Percentiles rank a stretch among this genome's conserved stretches.
These are phyloP conservation scores for Apiospora pterosperma DNA, from an alignment of 2,329 filamentous ascomycete genomes.

Conservation along the genomic window DNA sequence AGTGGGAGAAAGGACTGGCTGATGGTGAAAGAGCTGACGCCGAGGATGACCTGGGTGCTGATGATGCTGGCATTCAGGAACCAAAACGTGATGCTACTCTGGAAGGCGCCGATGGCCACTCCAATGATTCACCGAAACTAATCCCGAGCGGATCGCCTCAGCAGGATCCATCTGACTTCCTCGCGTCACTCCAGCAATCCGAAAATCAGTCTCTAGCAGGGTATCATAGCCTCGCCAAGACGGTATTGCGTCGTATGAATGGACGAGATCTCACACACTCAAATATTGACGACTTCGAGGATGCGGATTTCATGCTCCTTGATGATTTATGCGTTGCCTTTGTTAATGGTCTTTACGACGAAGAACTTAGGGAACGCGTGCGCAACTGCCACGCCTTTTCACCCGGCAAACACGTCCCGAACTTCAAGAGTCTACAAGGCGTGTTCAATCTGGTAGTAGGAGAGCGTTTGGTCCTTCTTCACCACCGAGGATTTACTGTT, in stretches of 20 bases:
- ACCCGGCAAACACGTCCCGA: constrained; percentile 26
- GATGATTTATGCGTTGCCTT: constrained; percentile 52
- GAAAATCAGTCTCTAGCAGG: constrained; percentile 36
- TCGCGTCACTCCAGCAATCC: constrained; percentile 37
- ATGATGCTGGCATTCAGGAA: constrained; percentile 14
- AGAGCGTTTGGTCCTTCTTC: constrained; percentile 40
- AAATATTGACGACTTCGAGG: constrained; percentile 39
- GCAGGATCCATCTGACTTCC: background rate
- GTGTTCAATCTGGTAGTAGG: constrained; percentile 54
- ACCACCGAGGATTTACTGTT: background rate
- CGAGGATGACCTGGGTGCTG: constrained; percentile 27
- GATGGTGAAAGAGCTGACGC: constrained; percentile 33
- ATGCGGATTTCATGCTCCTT: constrained; percentile 44
- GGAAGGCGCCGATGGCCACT: background rate
- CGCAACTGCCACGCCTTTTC: constrained; percentile 44
- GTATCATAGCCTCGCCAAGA: constrained; percentile 48
- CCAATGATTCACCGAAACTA: background rate
- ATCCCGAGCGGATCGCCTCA: constrained; percentile 20
- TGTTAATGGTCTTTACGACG: constrained; percentile 49
- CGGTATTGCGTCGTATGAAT: constrained; percentile 44
- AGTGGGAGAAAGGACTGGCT: constrained; percentile 63
- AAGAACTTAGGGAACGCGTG: constrained; percentile 41
- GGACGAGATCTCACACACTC: constrained; percentile 48
- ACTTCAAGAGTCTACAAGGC: constrained; percentile 48
- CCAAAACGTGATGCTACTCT: background rate